These are phyloP conservation scores for Aspergillus cejpii DNA, from an alignment of 2,329 filamentous ascomycete species.

Conservation along the genomic window DNA sequence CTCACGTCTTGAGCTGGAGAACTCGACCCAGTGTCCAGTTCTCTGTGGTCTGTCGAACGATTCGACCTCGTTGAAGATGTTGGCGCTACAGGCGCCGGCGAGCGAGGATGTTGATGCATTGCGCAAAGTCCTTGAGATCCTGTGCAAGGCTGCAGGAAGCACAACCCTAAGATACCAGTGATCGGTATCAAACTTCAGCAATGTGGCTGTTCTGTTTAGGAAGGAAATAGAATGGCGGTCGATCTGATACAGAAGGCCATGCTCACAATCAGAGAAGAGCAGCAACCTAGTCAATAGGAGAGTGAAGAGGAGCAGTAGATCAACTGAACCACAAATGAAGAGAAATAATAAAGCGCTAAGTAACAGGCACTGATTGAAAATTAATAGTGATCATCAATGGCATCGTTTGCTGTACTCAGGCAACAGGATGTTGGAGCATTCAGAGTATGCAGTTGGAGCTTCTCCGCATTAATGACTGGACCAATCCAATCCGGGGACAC, in stretches of 20 bases:
- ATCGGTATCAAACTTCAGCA: neutral
- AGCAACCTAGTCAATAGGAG: constrained; percentile 10
- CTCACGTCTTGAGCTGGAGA: constrained; percentile 50
- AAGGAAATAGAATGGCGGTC: constrained; percentile 29
- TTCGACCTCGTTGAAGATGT: constrained; percentile 66
- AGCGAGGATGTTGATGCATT: constrained; percentile 89
- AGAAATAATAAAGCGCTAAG: constrained; percentile 9
- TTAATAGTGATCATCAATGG: constrained; percentile 15
- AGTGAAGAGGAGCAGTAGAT: constrained; percentile 6
- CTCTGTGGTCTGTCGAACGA: constrained; percentile 68
- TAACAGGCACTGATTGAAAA: constrained; percentile 11
- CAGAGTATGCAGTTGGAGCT: constrained; percentile 29
- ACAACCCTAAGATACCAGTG: neutral
- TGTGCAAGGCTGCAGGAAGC: constrained; percentile 2
- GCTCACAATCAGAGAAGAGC: constrained; percentile 25
- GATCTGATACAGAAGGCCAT: constrained; percentile 33
- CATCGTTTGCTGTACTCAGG: constrained; percentile 24
- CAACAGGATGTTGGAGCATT: constrained; percentile 24
- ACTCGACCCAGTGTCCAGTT: constrained; percentile 51
- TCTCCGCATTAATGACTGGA: constrained; percentile 34
- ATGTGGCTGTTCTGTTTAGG: constrained; percentile 20
- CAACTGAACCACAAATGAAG: constrained; percentile 4
- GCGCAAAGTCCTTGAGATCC: constrained; percentile 19
- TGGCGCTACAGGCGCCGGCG: constrained; percentile 65
- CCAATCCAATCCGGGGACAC: constrained; percentile 21